A percentile compares a stretch with the other conserved stretches of the same genome.
These are phyloP conservation scores for Saccharomycopsis sp. DNA, from an alignment of 805 yeast species.

Conservation along the genomic window DNA sequence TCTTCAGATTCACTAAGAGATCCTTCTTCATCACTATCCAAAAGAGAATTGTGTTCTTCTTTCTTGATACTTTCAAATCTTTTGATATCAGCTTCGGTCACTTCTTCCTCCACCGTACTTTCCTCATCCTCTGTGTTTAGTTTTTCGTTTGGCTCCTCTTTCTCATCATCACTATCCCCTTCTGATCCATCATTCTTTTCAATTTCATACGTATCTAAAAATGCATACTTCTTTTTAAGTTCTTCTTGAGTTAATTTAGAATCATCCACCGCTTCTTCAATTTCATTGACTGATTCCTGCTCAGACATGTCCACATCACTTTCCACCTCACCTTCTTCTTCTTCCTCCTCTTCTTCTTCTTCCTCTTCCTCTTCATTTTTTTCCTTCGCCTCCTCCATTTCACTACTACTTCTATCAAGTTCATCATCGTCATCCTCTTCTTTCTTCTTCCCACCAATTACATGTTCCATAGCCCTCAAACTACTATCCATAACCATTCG, in stretches of 20 bases:
- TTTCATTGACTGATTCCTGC: conserved; percentile 19
- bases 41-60: conserved; percentile 20
- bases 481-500: conserved; percentile 33
- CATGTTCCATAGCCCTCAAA: conserved; percentile 28
- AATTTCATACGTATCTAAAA: conserved; percentile 20
- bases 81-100: conserved; percentile 22
- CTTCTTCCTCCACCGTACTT: conserved; percentile 8
- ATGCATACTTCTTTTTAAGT: conserved; percentile 36
- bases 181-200: conserved; percentile 6
- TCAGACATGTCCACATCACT: conserved; percentile 16
- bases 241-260: conserved; percentile 38
- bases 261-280: conserved; percentile 27
- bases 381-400: conserved; percentile 28
- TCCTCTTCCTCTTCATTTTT: conserved; percentile 26
- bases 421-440: conserved; percentile 18
- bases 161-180: conserved; percentile 15
- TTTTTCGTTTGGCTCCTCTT: conserved; percentile 17
- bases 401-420: too few relatives aligned
- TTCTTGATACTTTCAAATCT: conserved; percentile 14
- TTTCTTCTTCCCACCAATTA: conserved; percentile 23
- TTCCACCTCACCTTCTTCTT: conserved; percentile 24
- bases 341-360: conserved; percentile 29
- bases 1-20: conserved; percentile 22
- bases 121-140: conserved; percentile 5
- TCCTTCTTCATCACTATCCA: conserved; percentile 25